A percentile compares a stretch with the other conserved stretches of the same genome.
These are phyloP conservation scores for Chenopodium quinoa DNA, from an alignment of 148 eudicot species.

Conservation along the genomic window DNA sequence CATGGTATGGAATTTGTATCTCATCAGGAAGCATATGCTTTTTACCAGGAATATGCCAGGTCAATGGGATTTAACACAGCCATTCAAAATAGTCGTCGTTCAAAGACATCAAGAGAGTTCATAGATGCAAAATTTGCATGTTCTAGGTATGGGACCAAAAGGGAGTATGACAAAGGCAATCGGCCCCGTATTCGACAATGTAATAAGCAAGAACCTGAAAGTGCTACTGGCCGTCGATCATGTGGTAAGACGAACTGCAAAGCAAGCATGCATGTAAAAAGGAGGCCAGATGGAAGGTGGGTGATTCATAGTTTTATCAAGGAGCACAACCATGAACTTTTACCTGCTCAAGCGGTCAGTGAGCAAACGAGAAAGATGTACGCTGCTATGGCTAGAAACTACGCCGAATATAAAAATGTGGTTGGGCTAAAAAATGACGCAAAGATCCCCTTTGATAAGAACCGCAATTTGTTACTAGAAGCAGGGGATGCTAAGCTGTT, in stretches of 20 bases:
- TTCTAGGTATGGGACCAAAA: slow-evolving; percentile 94
- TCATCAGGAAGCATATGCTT: slow-evolving; percentile 93
- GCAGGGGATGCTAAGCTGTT: slow-evolving; percentile 63
- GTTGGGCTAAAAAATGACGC: slow-evolving; percentile 77
- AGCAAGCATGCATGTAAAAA: slow-evolving; percentile 99
- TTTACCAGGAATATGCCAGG: slow-evolving; percentile 97
- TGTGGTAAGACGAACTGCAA: slow-evolving; percentile 98
- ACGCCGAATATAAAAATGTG: slow-evolving; percentile 90
- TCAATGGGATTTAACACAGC: slow-evolving; percentile 97
- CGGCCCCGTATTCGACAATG: slow-evolving; percentile 78
- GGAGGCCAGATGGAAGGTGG: slow-evolving; percentile 95
- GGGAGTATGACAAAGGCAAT: slow-evolving; percentile 87
- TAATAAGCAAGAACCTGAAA: slow-evolving; percentile 66
- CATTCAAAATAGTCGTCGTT: slow-evolving; percentile 96
- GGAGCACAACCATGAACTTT: slow-evolving; percentile 92
- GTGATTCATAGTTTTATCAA: slow-evolving; percentile 85
- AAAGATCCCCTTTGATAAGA: slow-evolving; percentile 62
- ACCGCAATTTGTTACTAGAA: slow-evolving; percentile 63
- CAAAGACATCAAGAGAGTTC: slow-evolving; percentile 95
- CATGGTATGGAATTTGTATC: slow-evolving; percentile 94
- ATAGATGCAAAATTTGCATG: slow-evolving; percentile 99
- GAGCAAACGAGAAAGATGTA: slow-evolving; percentile 96
- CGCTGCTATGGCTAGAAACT: slow-evolving; percentile 97
- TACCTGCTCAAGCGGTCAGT: slow-evolving; percentile 97
- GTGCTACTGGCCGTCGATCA: slow-evolving; percentile 80